Percentiles rank a stretch among this genome's conserved stretches.
phyloP scores from a whole-genome alignment of 2,329 filamentous ascomycete genomes.

The Leptographium radiaticola region DNA sequence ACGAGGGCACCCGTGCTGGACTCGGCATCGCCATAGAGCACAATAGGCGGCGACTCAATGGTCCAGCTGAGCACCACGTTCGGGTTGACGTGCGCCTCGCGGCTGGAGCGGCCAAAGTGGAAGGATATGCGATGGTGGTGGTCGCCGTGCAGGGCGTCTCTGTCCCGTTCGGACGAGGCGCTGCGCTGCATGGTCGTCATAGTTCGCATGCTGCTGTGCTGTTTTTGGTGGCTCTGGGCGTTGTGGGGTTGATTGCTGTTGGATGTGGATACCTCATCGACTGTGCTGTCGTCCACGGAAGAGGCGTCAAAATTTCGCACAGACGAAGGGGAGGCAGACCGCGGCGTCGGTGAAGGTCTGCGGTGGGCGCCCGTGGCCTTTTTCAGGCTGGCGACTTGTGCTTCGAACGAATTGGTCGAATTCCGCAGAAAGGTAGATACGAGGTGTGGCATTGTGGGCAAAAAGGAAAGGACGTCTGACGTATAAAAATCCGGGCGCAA shows the following conservation, averaged over 20 bases:
- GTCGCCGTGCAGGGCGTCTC: constrained; percentile 19
- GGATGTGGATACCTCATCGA: constrained; percentile 10
- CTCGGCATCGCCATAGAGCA: constrained; percentile 66
- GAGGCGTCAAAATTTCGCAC: constrained; percentile 14
- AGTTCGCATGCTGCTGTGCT: constrained; percentile 6
- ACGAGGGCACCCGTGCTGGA: constrained; percentile 74
- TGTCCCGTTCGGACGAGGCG: constrained; percentile 10
- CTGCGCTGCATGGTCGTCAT: constrained; percentile 9
- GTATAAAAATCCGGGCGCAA: neutral
- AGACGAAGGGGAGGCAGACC: constrained; percentile 9
- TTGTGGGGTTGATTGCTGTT: neutral
- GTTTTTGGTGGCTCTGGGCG: constrained; percentile 2
- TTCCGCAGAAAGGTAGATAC: constrained; percentile 44
- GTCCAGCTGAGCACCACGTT: constrained; percentile 36
- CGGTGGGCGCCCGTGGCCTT: constrained; percentile 21
- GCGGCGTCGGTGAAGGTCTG: constrained; percentile 16
- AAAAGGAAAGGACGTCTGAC: neutral
- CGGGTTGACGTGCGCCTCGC: constrained; percentile 25
- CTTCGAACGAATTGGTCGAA: constrained; percentile 33
- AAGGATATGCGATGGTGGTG: constrained; percentile 28
- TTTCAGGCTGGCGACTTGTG: constrained; percentile 36
- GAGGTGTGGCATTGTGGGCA: constrained; percentile 37
- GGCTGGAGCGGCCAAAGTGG: constrained; percentile 27
- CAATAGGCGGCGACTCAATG: constrained; percentile 76
- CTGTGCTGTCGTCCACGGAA: constrained; percentile 4